A percentile compares a stretch with the other conserved stretches of the same genome.
Evolutionary conservation across 1,284 basidiomycete species (phyloP).

Genomic region (Fomitopsis palustris): DNA sequence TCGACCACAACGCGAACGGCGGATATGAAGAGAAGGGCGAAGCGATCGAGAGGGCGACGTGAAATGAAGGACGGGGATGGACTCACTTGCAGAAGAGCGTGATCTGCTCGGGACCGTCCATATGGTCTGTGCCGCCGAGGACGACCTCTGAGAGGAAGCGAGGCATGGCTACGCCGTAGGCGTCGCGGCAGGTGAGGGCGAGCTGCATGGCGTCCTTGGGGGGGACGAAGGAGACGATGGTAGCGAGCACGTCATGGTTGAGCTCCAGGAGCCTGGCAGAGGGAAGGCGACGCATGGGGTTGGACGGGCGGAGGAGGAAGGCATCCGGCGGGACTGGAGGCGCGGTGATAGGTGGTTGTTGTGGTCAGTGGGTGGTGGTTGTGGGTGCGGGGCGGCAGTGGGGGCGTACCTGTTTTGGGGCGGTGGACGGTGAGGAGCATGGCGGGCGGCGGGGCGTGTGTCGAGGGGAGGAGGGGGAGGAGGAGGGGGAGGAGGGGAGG

Average conservation of each 20-base stretch:
- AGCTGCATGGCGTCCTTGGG: constrained; percentile 4
- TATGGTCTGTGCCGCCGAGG: neutral
- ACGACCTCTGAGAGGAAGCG: constrained; percentile 3
- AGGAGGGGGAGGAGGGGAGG: neutral
- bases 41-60: neutral
- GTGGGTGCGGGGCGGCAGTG: neutral
- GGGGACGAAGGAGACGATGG: constrained; percentile 1
- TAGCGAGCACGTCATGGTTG: constrained; percentile 4
- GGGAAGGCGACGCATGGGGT: neutral
- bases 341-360: neutral
- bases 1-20: neutral
- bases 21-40: neutral
- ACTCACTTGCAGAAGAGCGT: constrained; percentile 1
- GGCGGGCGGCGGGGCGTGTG: neutral
- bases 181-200: constrained; percentile 2
- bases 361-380: neutral
- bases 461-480: neutral
- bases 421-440: neutral
- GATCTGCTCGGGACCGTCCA: constrained; percentile 1
- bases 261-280: constrained; percentile 2
- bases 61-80: no score
- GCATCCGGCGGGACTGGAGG: neutral
- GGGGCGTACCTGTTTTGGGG: neutral
- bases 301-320: neutral
- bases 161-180: constrained; percentile 6